Conservation (phyloP, 345 rosid species). For the Orychophragmus violaceus region DNA sequence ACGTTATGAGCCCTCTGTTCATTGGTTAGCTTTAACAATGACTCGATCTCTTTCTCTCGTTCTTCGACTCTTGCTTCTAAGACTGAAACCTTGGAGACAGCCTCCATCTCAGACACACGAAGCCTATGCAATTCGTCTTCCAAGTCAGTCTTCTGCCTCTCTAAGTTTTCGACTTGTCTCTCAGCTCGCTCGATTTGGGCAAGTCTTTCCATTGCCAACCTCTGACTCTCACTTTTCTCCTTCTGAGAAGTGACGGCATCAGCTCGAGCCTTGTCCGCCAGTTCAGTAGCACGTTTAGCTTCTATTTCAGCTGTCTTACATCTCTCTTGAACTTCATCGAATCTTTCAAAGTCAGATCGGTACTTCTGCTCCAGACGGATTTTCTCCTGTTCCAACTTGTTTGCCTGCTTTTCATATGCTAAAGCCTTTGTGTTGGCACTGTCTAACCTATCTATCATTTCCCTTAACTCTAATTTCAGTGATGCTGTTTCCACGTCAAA, state of each 20-base stretch:
- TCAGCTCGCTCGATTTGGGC: slow-evolving; percentile 76
- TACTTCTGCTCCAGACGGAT: slow-evolving; percentile 75
- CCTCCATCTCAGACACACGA: slow-evolving; percentile 62
- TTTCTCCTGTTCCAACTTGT: slow-evolving; percentile 81
- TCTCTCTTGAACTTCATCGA: slow-evolving; percentile 79
- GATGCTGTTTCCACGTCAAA: slow-evolving; percentile 65
- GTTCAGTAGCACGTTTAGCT: slow-evolving; percentile 78
- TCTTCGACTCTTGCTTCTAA: slow-evolving; percentile 89
- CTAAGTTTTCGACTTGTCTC: slow-evolving; percentile 73
- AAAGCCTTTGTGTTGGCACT: slow-evolving; percentile 61
- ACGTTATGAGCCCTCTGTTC: slow-evolving; percentile 78
- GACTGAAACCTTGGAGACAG: slow-evolving; percentile 54
- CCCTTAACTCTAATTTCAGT: slow-evolving; percentile 51
- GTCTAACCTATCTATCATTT: slow-evolving; percentile 57
- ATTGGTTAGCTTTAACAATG: slow-evolving; percentile 60
- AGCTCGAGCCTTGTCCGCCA: slow-evolving; percentile 79
- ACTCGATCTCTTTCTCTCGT: slow-evolving; percentile 93
- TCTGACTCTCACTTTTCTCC: slow-evolving; percentile 77
- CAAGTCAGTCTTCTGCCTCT: slow-evolving; percentile 63
- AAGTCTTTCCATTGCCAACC: slow-evolving; percentile 80
- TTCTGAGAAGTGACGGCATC: slow-evolving; percentile 78
- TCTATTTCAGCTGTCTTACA: slow-evolving; percentile 78
- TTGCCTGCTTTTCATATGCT: slow-evolving; percentile 74
- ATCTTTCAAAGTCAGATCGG: slow-evolving; percentile 67
- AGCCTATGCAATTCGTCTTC: slow-evolving; percentile 54